Evolutionary conservation across 331 rosid species (phyloP).

Genomic region (Pyracantha coccinea): DNA sequence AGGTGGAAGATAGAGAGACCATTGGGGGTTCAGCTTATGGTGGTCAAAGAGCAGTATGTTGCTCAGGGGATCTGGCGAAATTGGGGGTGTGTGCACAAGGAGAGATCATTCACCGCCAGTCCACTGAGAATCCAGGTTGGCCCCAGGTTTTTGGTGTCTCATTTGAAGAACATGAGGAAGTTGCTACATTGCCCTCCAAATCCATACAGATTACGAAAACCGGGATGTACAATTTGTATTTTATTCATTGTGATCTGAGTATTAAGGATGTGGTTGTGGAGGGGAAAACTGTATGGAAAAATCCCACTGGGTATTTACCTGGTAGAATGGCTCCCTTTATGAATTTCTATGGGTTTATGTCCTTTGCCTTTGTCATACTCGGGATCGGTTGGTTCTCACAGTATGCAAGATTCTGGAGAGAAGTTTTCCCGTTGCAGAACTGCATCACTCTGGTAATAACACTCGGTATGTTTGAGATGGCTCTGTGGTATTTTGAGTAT

Average conservation of each 20-base stretch:
- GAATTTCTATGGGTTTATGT: constrained; percentile 82
- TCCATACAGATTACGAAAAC: constrained; percentile 64
- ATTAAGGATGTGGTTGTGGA: constrained; percentile 62
- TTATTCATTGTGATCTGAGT: constrained; percentile 81
- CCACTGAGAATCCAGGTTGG: constrained; percentile 62
- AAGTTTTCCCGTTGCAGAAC: constrained; percentile 85
- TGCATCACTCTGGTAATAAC: constrained; percentile 88
- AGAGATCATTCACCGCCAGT: constrained; percentile 70
- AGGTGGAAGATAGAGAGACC: constrained; percentile 92
- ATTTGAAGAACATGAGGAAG: constrained; percentile 45
- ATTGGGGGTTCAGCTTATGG: constrained; percentile 98
- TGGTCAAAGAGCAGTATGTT: constrained; percentile 97
- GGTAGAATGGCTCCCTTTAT: constrained; percentile 98
- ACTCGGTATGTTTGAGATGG: constrained; percentile 94
- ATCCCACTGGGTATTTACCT: constrained; percentile 82
- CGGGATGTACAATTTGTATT: constrained; percentile 96
- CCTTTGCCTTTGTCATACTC: constrained; percentile 74
- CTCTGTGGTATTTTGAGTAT: constrained; percentile 94
- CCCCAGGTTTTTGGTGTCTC: constrained; percentile 65
- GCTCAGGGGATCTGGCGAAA: constrained; percentile 89
- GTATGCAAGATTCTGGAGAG: constrained; percentile 84
- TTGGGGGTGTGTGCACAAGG: constrained; percentile 84
- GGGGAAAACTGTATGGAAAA: constrained; percentile 93
- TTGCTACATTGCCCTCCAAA: constrained; percentile 40
- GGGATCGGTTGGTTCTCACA: constrained; percentile 97